Evolutionary conservation across 1,139 yeast species (phyloP), one percentile per base, ranked within the genome.

Genomic region (Debaryomycetaceae sp.): DNA sequence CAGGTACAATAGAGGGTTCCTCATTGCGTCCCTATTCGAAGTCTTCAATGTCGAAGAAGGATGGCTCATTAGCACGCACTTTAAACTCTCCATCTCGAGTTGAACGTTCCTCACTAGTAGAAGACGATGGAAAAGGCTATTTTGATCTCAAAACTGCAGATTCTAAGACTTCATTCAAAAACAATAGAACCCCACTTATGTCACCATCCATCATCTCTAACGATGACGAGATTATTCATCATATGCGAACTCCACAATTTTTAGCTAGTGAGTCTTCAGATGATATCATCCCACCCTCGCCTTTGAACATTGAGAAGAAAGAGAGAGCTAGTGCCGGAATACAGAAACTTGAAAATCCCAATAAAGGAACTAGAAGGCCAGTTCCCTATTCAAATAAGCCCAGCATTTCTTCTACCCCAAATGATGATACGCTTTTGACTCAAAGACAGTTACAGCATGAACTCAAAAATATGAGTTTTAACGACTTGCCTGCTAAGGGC

Each of bases 401-500:
- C 26, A 11, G 26, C 26, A 3, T 11, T 3, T 22, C 26, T 22
- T 11, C 7, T 8, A 11, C 11, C 26, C 7, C 26, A 18, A 22
- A 35, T 5, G 42, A 43, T 29, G 40, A 31, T 5, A 40, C 47
- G 7, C 42, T 49, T 3, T 54, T 68, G n/a, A 67, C 72, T 3
- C 61, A 56, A 36, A 67, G 58, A 41, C 70, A 70, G 40, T 50
- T 71, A 34, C 68, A 67, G 48, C 65, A 65, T 37, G 76, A 71
- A 46, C 51, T 53, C 58, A 71, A 50, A 49, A 70, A 56, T 50
- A 66, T 63, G 54, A 76, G 85, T 1, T 91, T 91, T 62, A 86
- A 87, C 56, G 92, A 87, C 45, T 65, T 92, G 17, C 96, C 98
- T 0, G 94, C 96, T 4, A 79, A 82, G 49, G 95, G 95, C 0